Evolutionary conservation across 2,329 filamentous ascomycete genomes (phyloP).

Genomic region (Knoxdaviesia capensis): DNA sequence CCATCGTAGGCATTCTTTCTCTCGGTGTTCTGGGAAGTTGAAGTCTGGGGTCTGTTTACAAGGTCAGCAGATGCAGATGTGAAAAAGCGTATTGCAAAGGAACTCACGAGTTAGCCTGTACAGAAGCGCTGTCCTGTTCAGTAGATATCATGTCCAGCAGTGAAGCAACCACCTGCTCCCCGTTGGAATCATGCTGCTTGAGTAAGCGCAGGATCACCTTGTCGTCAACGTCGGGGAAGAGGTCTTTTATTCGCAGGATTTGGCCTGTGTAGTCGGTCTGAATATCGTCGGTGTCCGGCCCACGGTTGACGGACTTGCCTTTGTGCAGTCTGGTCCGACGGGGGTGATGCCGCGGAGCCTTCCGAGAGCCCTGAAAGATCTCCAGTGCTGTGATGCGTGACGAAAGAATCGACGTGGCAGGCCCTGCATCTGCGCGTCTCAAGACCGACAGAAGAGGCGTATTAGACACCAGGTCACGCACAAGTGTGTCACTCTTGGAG

Average conservation of each 20-base stretch:
- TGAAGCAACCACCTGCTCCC: slow-evolving; percentile 63
- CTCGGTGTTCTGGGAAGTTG: slow-evolving; percentile 20
- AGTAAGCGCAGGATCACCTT: slow-evolving; percentile 64
- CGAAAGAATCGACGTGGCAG: slow-evolving; percentile 32
- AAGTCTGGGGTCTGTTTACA: slow-evolving; percentile 1
- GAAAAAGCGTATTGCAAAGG: neutral
- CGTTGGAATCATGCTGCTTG: slow-evolving; percentile 57
- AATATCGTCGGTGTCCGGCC: slow-evolving; percentile 16
- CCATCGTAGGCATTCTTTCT: slow-evolving; percentile 62
- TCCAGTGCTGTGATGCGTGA: slow-evolving; percentile 41
- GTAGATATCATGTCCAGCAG: slow-evolving; percentile 40
- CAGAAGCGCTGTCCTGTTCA: neutral
- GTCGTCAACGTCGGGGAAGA: slow-evolving; percentile 74
- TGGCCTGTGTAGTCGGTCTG: slow-evolving; percentile 48
- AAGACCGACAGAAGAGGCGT: slow-evolving; percentile 54
- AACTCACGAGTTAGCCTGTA: neutral
- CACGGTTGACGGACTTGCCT: slow-evolving; percentile 32
- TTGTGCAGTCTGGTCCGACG: slow-evolving; percentile 39
- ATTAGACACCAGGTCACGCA: slow-evolving; percentile 61
- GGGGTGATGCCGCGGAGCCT: slow-evolving; percentile 25
- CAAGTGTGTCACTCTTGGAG: slow-evolving; percentile 47
- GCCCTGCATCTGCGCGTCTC: slow-evolving; percentile 25
- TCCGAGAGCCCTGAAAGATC: slow-evolving; percentile 35
- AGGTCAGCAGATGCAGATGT: neutral
- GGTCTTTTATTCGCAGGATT: slow-evolving; percentile 75